Percentiles rank a stretch among this genome's conserved stretches.
Conservation (phyloP, 495 filamentous ascomycete genomes). For the Xeromyces bisporus region DNA sequence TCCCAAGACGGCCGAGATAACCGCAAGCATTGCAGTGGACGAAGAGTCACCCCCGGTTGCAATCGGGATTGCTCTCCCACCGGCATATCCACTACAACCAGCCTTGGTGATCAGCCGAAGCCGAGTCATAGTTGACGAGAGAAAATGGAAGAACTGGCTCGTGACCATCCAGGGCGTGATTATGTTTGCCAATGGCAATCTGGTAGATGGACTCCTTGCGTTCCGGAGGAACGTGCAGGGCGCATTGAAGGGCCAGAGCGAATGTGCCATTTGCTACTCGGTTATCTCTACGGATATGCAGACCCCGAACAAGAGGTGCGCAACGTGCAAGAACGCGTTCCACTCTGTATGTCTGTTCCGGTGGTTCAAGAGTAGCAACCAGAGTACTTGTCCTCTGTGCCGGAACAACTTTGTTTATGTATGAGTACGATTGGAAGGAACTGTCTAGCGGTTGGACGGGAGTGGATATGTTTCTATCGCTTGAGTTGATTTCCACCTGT, state of each 20-base stretch:
- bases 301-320: slow-evolving; percentile 78
- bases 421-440: slow-evolving; percentile 6
- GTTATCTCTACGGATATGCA: slow-evolving; percentile 76
- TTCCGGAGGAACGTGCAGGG: slow-evolving; percentile 74
- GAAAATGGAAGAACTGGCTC: slow-evolving; percentile 79
- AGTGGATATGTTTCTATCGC: too few species aligned
- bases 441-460: too few species aligned
- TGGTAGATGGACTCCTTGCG: slow-evolving; percentile 68
- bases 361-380: slow-evolving; percentile 90
- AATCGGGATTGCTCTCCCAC: slow-evolving; percentile 61
- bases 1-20: slow-evolving; percentile 51
- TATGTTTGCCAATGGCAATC: slow-evolving; percentile 68
- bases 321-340: slow-evolving; percentile 88
- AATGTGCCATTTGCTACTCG: slow-evolving; percentile 94
- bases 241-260: slow-evolving; percentile 78
- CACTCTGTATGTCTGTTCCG: slow-evolving; percentile 79
- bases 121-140: slow-evolving; percentile 71
- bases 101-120: slow-evolving; percentile 63
- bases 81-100: slow-evolving; percentile 60
- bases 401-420: slow-evolving; percentile 65
- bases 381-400: slow-evolving; percentile 79
- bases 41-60: slow-evolving; percentile 65
- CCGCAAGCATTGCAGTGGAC: slow-evolving; percentile 70
- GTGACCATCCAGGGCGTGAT: slow-evolving; percentile 80
- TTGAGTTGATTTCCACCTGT: too few species aligned